Conservation (phyloP, 139 green algal species). For the Tetraselmis chui region DNA sequence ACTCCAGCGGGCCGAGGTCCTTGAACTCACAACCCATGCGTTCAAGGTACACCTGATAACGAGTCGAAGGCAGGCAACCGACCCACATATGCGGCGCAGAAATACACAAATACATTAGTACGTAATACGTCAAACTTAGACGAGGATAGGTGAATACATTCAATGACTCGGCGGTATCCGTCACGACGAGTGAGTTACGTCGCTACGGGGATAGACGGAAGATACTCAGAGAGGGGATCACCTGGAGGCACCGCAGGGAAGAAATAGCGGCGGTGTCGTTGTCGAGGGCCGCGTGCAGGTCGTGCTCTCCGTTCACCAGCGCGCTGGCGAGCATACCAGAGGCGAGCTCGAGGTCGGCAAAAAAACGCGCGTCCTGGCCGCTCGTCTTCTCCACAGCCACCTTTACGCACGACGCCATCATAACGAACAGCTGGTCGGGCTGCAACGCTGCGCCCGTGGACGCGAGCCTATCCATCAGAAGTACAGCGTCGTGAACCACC, state of each 20-base stretch:
- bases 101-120: no score
- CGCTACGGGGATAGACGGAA: no score
- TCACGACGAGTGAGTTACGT: no score
- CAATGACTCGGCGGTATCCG: no score
- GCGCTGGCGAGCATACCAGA: constrained; percentile 15
- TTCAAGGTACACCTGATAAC: constrained; percentile 69
- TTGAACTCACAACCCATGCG: constrained; percentile 48
- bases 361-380: constrained; percentile 18
- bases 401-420: constrained; percentile 34
- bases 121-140: no score
- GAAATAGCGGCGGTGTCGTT: constrained; percentile 56
- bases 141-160: no score
- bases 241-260: constrained; percentile 57
- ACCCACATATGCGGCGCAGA: no score
- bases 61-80: no score
- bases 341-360: constrained; percentile 17
- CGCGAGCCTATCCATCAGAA: constrained; percentile 60
- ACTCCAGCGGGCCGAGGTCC: constrained; percentile 1
- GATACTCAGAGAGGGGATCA: no score
- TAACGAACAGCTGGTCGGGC: constrained; percentile 41
- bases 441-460: constrained; percentile 40
- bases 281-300: constrained; percentile 35
- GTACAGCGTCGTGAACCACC: constrained; percentile 58
- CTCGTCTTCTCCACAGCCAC: constrained; percentile 23
- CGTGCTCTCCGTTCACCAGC: constrained; percentile 66